Evolutionary conservation across 2,329 filamentous ascomycete species (phyloP), one percentile per base, ranked within the genome.

Genomic region (Anthostomella pinea): DNA sequence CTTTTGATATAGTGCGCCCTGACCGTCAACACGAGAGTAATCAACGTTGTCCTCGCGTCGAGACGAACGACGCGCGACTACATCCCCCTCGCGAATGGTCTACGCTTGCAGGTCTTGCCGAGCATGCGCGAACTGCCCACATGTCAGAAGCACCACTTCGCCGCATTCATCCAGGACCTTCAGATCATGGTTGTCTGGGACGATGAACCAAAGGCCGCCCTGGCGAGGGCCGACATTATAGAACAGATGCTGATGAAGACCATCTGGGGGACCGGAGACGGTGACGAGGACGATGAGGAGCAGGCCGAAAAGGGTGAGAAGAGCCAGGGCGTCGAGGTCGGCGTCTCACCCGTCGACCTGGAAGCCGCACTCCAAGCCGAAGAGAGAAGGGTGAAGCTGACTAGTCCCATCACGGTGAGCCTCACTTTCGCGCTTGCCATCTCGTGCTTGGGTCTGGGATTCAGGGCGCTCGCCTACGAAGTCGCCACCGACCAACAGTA

Each of bases 1-100:
- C n/a, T 10, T n/a, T 19, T 17, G 17, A n/a, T 31, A 16, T 30
- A 82, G 75, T 78, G 73, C 50, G 80, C 80, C 33, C 81, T 85
- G 73, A 85, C 81, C 3, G 69, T 84, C 45, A 81, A 77, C 53
- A 84, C 80, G 3, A 68, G 72, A 40, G 73, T 83, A 25, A 79
- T 84, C 51, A 74, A 76, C 46, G 68, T 80, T 18, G 72, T 85
- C 44, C 63, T 83, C 6, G 54, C 53, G 27, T 58, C 61, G 18
- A 52, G 57, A 3, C 63, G 71, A 38, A 62, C 68, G 31, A 69
- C 65, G 29, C 64, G 69, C 15, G 64, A 74, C 11, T 80, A 73
- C 46, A 75, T 85, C 8, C 77, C 81, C 8, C 63, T 85, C 11
- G 59, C 69, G 11, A 66, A 73, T 35, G 77, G 75, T 3, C 67